Conservation (phyloP, 768 basidiomycete species). For the Austroboletus festivus region DNA sequence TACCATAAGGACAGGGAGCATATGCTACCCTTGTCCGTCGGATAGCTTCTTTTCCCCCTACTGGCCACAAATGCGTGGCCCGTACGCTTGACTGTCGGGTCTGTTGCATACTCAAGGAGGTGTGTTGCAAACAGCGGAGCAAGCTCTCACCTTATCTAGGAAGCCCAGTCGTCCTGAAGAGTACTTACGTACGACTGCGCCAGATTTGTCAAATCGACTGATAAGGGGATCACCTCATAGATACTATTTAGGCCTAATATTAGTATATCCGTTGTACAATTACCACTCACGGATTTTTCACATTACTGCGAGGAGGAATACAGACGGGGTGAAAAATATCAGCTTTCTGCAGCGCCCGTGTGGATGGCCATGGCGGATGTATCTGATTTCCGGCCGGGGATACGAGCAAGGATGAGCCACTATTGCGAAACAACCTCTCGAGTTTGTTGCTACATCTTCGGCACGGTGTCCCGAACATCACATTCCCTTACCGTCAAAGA, state of each 20-base stretch:
- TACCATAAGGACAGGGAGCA: slow-evolving; percentile 17
- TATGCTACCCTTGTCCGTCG: slow-evolving; percentile 8
- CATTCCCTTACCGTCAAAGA: slow-evolving; percentile 13
- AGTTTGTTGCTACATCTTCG: neutral
- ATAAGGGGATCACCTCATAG: slow-evolving; percentile 20
- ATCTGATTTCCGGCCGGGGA: slow-evolving; percentile 21
- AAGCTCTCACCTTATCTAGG: slow-evolving; percentile 25
- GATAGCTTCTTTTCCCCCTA: slow-evolving; percentile 14
- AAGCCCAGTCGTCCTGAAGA: slow-evolving; percentile 8
- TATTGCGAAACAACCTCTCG: slow-evolving; percentile 7
- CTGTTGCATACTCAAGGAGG: neutral
- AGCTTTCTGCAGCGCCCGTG: neutral
- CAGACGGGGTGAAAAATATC: slow-evolving; percentile 4
- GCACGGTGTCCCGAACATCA: slow-evolving; percentile 21
- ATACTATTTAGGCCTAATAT: slow-evolving; percentile 25
- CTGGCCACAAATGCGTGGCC: slow-evolving; percentile 11
- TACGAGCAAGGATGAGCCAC: neutral
- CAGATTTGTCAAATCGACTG: slow-evolving; percentile 17
- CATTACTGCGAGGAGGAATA: slow-evolving; percentile 17
- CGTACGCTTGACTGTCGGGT: neutral
- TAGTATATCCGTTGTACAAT: slow-evolving; percentile 26
- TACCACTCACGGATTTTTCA: slow-evolving; percentile 30
- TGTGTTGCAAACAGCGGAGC: neutral
- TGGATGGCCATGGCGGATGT: slow-evolving; percentile 15
- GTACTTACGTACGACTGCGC: slow-evolving; percentile 25